Conservation (phyloP, 2,329 filamentous ascomycete species). For the Verticillium longisporum region DNA sequence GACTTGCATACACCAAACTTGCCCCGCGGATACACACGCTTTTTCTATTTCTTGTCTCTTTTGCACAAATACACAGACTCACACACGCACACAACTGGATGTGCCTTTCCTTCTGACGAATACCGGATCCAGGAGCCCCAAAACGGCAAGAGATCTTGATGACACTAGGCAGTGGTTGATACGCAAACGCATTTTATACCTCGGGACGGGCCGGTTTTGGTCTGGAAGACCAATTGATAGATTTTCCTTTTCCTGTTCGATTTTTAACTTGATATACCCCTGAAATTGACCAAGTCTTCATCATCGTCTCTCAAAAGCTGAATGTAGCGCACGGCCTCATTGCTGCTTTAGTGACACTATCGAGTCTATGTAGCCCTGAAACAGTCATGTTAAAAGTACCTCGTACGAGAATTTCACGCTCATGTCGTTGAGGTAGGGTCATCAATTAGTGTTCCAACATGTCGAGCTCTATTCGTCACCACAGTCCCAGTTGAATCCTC, state of each 20-base stretch:
- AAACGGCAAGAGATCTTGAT: constrained; percentile 11
- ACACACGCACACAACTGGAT: not conserved
- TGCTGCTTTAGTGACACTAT: too few species aligned
- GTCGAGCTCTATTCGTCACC: too few species aligned
- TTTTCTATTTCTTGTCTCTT: too few species aligned
- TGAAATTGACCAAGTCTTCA: too few species aligned
- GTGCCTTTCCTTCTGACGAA: not conserved
- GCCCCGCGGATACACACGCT: not conserved
- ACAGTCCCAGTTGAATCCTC: too few species aligned
- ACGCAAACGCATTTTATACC: not conserved
- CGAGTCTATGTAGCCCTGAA: not conserved
- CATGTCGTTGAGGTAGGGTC: too few species aligned
- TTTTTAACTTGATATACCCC: not conserved
- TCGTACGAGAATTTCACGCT: too few species aligned
- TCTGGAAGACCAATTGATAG: not conserved
- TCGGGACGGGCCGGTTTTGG: not conserved
- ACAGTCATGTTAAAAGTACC: not conserved
- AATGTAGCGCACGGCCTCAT: too few species aligned
- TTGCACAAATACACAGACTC: too few species aligned
- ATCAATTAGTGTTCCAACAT: too few species aligned
- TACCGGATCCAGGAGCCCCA: not conserved
- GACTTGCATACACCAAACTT: not conserved
- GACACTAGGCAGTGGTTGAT: constrained; percentile 13
- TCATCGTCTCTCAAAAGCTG: too few species aligned
- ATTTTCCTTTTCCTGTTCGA: not conserved